Conservation (phyloP, 139 green algal species). For the Chlamydomonas urium region DNA sequence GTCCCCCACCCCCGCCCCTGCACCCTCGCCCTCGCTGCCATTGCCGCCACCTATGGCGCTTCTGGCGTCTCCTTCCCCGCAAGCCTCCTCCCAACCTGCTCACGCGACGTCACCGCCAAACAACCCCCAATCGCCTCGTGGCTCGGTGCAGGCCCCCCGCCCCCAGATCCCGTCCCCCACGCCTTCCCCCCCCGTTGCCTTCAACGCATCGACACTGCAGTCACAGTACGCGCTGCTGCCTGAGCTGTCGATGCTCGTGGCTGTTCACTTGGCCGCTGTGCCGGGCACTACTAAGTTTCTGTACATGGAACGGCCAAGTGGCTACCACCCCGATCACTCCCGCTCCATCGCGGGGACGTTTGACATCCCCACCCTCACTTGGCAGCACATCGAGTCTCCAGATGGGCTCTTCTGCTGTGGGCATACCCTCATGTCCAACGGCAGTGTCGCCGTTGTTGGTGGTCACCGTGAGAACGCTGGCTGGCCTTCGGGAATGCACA, state of each 20-base stretch:
- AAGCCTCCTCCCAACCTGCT: not conserved
- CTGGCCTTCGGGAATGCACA: constrained; percentile 17
- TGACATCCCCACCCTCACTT: not conserved
- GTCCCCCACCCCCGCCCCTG: no score
- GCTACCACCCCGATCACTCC: constrained; percentile 37
- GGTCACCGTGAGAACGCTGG: constrained; percentile 12
- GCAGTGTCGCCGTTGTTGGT: constrained; percentile 10
- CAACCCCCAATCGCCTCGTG: not conserved
- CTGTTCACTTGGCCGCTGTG: constrained; percentile 33
- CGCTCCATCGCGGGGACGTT: constrained; percentile 25
- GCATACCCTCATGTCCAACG: constrained; percentile 15
- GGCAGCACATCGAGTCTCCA: constrained; percentile 11
- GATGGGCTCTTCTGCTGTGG: constrained; percentile 37
- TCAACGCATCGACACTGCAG: not conserved
- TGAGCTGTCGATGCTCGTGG: constrained; percentile 24
- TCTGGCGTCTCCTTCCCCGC: not conserved
- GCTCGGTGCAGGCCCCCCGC: no score
- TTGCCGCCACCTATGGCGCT: not conserved
- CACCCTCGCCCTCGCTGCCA: not conserved
- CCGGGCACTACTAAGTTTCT: constrained; percentile 29
- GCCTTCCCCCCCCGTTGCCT: not conserved
- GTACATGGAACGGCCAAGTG: constrained; percentile 39
- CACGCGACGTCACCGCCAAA: not conserved
- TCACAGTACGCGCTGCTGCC: constrained; percentile 11
- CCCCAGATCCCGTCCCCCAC: not conserved